Conservation (phyloP, 352 stramenopile genomes). For the Phytophthora niederhauseri region DNA sequence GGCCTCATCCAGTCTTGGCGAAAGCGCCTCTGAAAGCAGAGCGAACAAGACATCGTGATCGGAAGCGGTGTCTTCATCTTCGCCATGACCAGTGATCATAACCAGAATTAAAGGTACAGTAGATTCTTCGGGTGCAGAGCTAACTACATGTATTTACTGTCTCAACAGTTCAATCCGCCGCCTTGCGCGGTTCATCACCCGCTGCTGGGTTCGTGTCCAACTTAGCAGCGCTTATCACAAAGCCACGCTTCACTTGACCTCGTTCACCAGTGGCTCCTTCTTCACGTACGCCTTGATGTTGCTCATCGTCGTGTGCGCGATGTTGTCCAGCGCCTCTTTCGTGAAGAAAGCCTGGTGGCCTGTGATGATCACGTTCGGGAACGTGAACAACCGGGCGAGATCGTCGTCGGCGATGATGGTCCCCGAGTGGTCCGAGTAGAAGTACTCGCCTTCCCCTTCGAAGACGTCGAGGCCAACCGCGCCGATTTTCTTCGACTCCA, state of each 20-base stretch:
- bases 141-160: background rate
- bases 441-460: conserved; percentile 76
- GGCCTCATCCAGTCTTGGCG: too few species aligned
- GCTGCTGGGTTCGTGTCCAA: background rate
- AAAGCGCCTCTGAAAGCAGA: too few species aligned
- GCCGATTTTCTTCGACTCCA: conserved; percentile 82
- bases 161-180: background rate
- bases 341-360: conserved; percentile 86
- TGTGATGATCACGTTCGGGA: conserved; percentile 81
- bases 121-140: background rate
- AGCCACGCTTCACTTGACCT: conserved; percentile 46
- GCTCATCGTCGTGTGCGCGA: conserved; percentile 65
- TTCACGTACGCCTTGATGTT: conserved; percentile 65
- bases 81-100: too few species aligned
- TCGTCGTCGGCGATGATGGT: conserved; percentile 64
- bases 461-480: conserved; percentile 88
- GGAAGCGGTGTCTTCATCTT: too few species aligned
- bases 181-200: background rate
- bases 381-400: conserved; percentile 73
- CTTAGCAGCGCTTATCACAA: background rate
- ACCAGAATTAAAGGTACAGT: too few species aligned
- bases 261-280: conserved; percentile 52
- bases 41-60: too few species aligned
- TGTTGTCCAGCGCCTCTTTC: conserved; percentile 73
- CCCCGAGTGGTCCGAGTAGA: conserved; percentile 75